These are phyloP conservation scores for Pleurozium schreberi DNA, from an alignment of 225 moss, liverwort and hornwort species.

Conservation along the genomic window DNA sequence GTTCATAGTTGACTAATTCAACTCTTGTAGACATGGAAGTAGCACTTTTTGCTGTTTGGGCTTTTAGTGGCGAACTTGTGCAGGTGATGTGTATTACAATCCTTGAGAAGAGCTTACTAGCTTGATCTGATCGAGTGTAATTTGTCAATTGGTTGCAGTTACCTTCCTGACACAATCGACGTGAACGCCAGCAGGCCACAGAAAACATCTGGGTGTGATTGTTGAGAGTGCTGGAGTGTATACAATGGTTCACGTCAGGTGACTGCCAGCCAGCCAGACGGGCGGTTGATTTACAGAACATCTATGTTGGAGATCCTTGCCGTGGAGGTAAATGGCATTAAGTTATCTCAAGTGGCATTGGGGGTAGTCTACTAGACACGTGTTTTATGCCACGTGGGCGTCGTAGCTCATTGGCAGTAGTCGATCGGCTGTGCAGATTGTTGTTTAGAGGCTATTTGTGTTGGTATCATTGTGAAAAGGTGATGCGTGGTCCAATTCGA, in stretches of 20 bases:
- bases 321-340: background rate
- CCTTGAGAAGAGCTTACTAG: background rate
- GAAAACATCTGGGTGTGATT: constrained; percentile 56
- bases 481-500: background rate
- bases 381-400: background rate
- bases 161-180: constrained; percentile 88
- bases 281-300: background rate
- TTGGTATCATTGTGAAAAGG: background rate
- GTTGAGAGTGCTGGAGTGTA: background rate
- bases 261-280: background rate
- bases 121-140: background rate
- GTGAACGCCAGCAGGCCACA: constrained; percentile 67
- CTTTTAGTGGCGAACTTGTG: background rate
- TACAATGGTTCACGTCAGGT: background rate
- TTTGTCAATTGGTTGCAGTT: constrained; percentile 48
- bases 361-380: background rate
- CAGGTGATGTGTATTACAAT: background rate
- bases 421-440: constrained; percentile 9
- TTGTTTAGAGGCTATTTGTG: constrained; percentile 2
- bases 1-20: background rate
- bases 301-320: background rate
- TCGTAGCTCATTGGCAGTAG: background rate
- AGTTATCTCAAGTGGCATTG: background rate
- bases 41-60: too few relatives aligned
- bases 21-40: background rate